Conservation (phyloP, 371 early-diverging fungal genomes). For the Coemansia sp. region DNA sequence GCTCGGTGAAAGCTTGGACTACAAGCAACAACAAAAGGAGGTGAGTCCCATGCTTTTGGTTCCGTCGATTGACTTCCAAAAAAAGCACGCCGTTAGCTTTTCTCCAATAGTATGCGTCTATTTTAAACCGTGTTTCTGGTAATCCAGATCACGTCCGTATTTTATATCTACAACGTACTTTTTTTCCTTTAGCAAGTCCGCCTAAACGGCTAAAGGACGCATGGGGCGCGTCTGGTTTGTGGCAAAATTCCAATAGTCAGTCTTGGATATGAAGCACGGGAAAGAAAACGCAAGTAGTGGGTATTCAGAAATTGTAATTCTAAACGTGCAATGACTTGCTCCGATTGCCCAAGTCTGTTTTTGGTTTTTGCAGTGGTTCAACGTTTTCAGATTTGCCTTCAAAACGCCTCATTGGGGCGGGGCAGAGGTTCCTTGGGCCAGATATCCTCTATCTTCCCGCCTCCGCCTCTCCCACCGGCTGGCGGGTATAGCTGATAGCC, state of each 20-base stretch:
- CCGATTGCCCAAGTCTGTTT: neutral
- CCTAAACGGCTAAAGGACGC: too few relatives aligned
- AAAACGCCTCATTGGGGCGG: neutral
- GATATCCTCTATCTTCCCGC: neutral
- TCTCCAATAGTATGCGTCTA: neutral
- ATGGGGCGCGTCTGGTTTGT: too few relatives aligned
- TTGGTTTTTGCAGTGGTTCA: neutral
- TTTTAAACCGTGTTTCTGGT: neutral
- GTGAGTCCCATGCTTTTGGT: slow-evolving; percentile 6
- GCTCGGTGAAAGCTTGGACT: neutral
- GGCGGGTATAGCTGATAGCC: too few relatives aligned
- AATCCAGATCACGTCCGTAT: neutral
- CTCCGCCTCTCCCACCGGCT: too few relatives aligned
- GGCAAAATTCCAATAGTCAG: too few relatives aligned
- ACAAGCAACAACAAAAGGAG: neutral
- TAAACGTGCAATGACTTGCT: neutral
- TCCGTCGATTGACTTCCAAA: neutral
- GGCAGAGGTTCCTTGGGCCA: neutral
- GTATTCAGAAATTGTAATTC: neutral
- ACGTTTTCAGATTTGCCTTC: neutral
- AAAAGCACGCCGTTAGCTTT: neutral
- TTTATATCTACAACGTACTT: too few relatives aligned
- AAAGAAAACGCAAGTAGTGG: neutral
- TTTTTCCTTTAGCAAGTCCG: too few relatives aligned
- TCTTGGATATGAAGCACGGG: too few relatives aligned